Evolutionary conservation across 352 stramenopile species (phyloP).

Genomic region (Phytophthora hibernalis): DNA sequence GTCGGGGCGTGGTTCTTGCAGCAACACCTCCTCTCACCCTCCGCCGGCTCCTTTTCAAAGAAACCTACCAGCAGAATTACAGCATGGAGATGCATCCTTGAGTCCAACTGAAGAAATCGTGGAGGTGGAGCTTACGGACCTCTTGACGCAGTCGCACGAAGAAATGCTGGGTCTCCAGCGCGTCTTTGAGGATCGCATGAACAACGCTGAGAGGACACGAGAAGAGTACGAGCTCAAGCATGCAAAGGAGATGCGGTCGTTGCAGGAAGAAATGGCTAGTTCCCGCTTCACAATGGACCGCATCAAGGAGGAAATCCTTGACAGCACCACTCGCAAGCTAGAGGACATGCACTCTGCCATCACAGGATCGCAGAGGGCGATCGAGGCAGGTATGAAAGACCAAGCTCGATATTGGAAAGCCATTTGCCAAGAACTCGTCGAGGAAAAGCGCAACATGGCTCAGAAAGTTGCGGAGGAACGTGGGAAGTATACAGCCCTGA

Average conservation of each 20-base stretch:
- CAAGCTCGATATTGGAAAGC: constrained; percentile 51
- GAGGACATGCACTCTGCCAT: constrained; percentile 35
- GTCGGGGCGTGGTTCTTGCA: not conserved
- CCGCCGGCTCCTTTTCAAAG: constrained; percentile 18
- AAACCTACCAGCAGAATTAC: not conserved
- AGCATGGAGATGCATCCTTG: not conserved
- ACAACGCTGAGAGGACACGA: constrained; percentile 21
- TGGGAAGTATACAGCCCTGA: constrained; percentile 52
- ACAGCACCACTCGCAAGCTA: constrained; percentile 32
- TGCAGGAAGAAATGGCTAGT: constrained; percentile 30
- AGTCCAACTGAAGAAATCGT: constrained; percentile 38
- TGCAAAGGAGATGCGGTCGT: constrained; percentile 15
- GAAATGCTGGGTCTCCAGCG: constrained; percentile 33
- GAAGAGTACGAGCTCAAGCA: constrained; percentile 23
- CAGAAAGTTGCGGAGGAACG: constrained; percentile 57
- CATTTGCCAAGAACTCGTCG: constrained; percentile 53
- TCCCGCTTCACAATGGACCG: constrained; percentile 33
- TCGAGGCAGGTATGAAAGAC: constrained; percentile 48
- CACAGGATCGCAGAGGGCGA: constrained; percentile 31
- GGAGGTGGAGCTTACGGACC: constrained; percentile 50
- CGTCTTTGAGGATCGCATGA: constrained; percentile 30
- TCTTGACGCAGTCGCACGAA: constrained; percentile 45
- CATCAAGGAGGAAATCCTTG: constrained; percentile 42
- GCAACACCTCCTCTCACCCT: not conserved
- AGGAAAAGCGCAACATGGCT: constrained; percentile 50